Evolutionary conservation across 2,329 filamentous ascomycete genomes (phyloP).

Genomic region (Botrytis hyacinthi): DNA sequence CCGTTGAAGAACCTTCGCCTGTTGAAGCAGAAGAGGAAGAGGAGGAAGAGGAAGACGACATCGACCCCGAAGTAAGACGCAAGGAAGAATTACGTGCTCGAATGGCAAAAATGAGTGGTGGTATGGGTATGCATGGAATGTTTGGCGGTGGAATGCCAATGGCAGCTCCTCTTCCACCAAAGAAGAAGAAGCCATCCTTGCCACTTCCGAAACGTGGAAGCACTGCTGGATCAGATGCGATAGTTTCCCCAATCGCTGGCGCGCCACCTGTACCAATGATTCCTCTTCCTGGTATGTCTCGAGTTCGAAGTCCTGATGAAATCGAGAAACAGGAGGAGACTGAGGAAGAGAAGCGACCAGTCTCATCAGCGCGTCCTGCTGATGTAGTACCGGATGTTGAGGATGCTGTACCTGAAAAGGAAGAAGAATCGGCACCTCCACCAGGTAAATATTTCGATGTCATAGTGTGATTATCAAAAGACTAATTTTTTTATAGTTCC

Average conservation of each 20-base stretch:
- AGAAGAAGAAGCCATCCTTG: conserved; percentile 54
- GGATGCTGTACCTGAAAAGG: conserved; percentile 43
- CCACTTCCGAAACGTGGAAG: conserved; percentile 44
- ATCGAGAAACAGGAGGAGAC: conserved; percentile 39
- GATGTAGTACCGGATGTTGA: conserved; percentile 55
- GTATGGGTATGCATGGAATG: conserved; percentile 95
- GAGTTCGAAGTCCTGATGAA: conserved; percentile 49
- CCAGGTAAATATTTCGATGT: conserved; percentile 29
- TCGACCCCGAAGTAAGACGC: conserved; percentile 82
- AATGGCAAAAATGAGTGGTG: conserved; percentile 98
- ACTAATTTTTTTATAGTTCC: conserved; percentile 30
- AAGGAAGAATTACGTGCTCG: conserved; percentile 86
- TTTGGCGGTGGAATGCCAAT: conserved; percentile 73
- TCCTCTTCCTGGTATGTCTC: conserved; percentile 70
- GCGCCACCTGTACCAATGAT: conserved; percentile 60
- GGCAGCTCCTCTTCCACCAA: conserved; percentile 48
- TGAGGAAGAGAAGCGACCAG: conserved; percentile 50
- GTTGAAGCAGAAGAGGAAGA: conserved; percentile 55
- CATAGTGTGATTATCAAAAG: neutral
- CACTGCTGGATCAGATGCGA: conserved; percentile 43
- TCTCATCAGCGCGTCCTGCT: conserved; percentile 41
- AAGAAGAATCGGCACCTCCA: conserved; percentile 39
- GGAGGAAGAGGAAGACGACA: conserved; percentile 78
- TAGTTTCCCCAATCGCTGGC: conserved; percentile 45
- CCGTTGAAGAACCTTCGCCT: conserved; percentile 43